Evolutionary conservation across 768 basidiomycete species (phyloP).

Genomic region (Paxillus involutus): DNA sequence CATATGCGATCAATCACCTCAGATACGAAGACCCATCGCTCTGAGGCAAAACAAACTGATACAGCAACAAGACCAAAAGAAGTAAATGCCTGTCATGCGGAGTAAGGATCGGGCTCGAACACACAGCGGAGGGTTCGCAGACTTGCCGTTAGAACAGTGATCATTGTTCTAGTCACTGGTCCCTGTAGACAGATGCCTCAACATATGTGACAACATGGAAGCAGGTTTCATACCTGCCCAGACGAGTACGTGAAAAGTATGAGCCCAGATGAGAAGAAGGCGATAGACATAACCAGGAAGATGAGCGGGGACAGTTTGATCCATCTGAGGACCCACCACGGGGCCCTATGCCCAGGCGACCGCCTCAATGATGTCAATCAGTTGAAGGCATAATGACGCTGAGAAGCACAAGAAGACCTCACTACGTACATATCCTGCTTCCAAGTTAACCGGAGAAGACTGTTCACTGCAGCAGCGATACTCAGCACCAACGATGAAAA

Average conservation of each 20-base stretch:
- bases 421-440: constrained; percentile 60
- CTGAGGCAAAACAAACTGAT: too few relatives aligned
- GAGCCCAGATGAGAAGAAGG: constrained; percentile 78
- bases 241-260: constrained; percentile 79
- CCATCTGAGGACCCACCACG: constrained; percentile 71
- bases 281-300: constrained; percentile 80
- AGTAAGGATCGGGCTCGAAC: too few relatives aligned
- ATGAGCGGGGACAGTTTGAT: constrained; percentile 86
- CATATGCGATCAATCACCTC: too few relatives aligned
- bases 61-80: too few relatives aligned
- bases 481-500: constrained; percentile 55
- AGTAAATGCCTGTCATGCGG: too few relatives aligned
- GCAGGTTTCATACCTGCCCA: constrained; percentile 48
- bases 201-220: constrained; percentile 16
- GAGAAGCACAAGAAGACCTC: constrained; percentile 23
- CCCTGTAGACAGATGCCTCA: too few relatives aligned
- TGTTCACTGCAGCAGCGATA: constrained; percentile 53
- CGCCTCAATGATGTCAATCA: constrained; percentile 37
- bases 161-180: too few relatives aligned
- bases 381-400: constrained; percentile 2
- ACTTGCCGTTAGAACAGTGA: too few relatives aligned
- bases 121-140: too few relatives aligned
- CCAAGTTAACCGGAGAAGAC: constrained; percentile 52
- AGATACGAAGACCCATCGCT: too few relatives aligned
- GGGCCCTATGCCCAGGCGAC: constrained; percentile 53